Evolutionary conservation across 257 asterid species (phyloP).

Genomic region (Gentiana macrophylla): DNA sequence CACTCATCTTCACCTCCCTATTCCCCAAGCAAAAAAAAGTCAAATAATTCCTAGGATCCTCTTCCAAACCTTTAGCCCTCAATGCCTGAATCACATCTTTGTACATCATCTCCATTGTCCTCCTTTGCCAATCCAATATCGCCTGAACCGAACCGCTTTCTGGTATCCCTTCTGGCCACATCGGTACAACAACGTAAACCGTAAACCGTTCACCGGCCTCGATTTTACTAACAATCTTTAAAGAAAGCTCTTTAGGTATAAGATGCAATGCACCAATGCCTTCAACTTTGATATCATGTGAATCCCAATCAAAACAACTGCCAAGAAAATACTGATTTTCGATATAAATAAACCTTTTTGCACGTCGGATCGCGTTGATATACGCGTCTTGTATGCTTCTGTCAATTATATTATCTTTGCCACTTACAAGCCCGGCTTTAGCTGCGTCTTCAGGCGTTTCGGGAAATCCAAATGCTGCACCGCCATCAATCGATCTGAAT

Average conservation of each 20-base stretch:
- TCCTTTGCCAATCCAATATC: conserved; percentile 72
- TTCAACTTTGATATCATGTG: conserved; percentile 47
- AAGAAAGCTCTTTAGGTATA: conserved; percentile 64
- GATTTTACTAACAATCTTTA: conserved; percentile 70
- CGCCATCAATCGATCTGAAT: conserved; percentile 83
- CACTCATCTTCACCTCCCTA: conserved; percentile 60
- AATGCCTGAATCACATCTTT: conserved; percentile 55
- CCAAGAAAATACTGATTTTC: conserved; percentile 87
- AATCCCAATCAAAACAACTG: conserved; percentile 56
- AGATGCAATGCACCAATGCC: conserved; percentile 76
- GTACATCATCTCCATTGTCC: conserved; percentile 87
- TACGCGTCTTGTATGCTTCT: conserved; percentile 85
- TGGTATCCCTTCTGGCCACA: conserved; percentile 95
- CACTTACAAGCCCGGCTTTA: conserved; percentile 65
- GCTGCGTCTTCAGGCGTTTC: conserved; percentile 73
- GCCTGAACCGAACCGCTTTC: conserved; percentile 86
- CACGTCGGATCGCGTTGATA: conserved; percentile 77
- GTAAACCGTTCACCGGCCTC: conserved; percentile 79
- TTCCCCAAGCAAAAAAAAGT: conserved; percentile 81
- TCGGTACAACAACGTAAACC: conserved; percentile 63
- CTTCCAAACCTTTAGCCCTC: conserved; percentile 49
- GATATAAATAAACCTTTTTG: conserved; percentile 63
- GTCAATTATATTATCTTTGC: conserved; percentile 70
- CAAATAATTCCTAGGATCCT: conserved; percentile 66
- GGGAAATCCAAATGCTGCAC: conserved; percentile 86